phyloP scores from a whole-genome alignment of 2,329 filamentous ascomycete genomes.

The Trichoderma koningii region DNA sequence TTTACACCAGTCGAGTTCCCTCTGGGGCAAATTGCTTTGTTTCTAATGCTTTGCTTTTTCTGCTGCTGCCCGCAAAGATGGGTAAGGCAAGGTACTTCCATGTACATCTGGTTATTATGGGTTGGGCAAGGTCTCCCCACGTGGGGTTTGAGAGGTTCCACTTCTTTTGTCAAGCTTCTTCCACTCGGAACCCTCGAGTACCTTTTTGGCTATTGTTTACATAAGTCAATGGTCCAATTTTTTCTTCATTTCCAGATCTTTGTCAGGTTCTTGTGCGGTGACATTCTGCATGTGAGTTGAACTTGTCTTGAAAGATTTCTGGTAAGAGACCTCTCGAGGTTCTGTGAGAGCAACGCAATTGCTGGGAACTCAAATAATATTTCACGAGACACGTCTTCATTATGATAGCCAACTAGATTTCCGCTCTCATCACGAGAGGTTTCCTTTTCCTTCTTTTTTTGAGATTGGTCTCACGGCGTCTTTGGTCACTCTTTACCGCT shows the following conservation, averaged over 20 bases:
- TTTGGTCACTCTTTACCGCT: not conserved
- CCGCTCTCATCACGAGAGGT: constrained; percentile 4
- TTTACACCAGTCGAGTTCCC: too few relatives aligned
- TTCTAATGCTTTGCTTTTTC: not conserved
- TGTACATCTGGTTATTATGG: too few relatives aligned
- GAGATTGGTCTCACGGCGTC: constrained; percentile 1
- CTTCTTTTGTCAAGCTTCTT: not conserved
- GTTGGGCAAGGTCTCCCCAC: constrained; percentile 10
- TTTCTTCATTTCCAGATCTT: not conserved
- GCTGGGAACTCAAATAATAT: not conserved
- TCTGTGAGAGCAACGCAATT: not conserved
- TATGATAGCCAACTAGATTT: constrained; percentile 20
- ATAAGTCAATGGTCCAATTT: constrained; percentile 8
- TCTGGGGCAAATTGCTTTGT: not conserved
- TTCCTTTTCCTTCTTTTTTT: not conserved
- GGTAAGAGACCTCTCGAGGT: not conserved
- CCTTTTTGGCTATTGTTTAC: not conserved
- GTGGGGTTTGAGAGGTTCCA: constrained; percentile 7
- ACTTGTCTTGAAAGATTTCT: not conserved
- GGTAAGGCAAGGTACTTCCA: too few relatives aligned
- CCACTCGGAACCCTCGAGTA: constrained; percentile 3
- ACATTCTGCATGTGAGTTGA: constrained; percentile 11
- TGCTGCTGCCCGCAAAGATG: too few relatives aligned
- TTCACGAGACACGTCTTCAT: not conserved
- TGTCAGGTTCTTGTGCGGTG: not conserved